Evolutionary conservation across 2,329 filamentous ascomycete species (phyloP), one percentile per base, ranked within the genome.

Genomic region (Macrophomina phaseolina): DNA sequence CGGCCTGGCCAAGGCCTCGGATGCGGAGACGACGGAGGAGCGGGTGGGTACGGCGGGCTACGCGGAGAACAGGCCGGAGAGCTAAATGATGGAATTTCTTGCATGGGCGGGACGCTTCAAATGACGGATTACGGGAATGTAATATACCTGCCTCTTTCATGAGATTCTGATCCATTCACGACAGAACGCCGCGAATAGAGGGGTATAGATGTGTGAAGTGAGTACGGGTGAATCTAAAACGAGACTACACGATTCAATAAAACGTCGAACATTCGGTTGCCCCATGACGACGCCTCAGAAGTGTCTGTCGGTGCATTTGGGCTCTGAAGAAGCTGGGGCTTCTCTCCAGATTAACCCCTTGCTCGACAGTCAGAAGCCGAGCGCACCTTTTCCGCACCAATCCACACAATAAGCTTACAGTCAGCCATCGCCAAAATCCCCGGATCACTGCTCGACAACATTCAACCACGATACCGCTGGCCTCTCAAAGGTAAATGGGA

Each of bases 1-100:
- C 75, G 94, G 94, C 73, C 82, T 99, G 79, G 94, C 93, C 69
- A 98, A 97, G 73, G 70, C 73, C 30, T 76, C 74, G 64, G 77
- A 79, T 67, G 74, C 76, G 9, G 77, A 79, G 34, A 65, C 66
- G 36, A 67, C 64, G 9, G 70, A 72, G 65, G 58, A 67, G 16
- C 52, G 60, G 5, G 40, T 67, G 32, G 70, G 69, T 30, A 67
- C 65, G 11, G 69, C 68, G 45, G 70, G 67, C 46, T 70, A 71
- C 23, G 69, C 69, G 23, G 65, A 70, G 67, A 68, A 69, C 58
- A 67, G 69, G 65, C 58, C 64, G 38, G 69, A 70, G 45, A 67
- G 53, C 56, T 69, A 69, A 53, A 66, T 66, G 36, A 49, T 11
- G n/a, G 48, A 11, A 49, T 62, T 38, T 49, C 58, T n/a, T 38